Evolutionary conservation across 495 filamentous ascomycete species (phyloP).

Genomic region (Beverwykella pulmonaria): DNA sequence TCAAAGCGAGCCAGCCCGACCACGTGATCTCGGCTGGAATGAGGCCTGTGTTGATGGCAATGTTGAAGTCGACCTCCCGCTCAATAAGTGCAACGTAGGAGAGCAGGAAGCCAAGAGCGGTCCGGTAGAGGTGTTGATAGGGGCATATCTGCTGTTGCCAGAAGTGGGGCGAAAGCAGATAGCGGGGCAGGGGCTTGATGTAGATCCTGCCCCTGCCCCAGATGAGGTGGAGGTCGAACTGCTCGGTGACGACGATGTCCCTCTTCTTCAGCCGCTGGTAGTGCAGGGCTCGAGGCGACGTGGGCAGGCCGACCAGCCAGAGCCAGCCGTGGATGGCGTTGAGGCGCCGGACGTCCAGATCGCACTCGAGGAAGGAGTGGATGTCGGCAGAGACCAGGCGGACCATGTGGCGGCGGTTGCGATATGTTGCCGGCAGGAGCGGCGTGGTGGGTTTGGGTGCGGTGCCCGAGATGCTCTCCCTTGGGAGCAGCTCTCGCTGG

Average conservation of each 20-base stretch:
- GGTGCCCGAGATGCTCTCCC: no score
- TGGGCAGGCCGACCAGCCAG: slow-evolving; percentile 55
- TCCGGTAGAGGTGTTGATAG: slow-evolving; percentile 25
- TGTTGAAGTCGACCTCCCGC: slow-evolving; percentile 47
- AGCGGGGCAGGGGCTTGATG: slow-evolving; percentile 61
- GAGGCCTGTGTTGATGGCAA: slow-evolving; percentile 49
- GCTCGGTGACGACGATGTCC: slow-evolving; percentile 53
- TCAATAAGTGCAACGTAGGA: slow-evolving; percentile 49
- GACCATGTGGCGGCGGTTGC: no score
- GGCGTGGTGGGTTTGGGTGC: no score
- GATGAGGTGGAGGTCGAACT: slow-evolving; percentile 57
- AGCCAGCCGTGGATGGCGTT: slow-evolving; percentile 40
- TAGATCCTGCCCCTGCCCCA: slow-evolving; percentile 58
- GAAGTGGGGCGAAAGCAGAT: slow-evolving; percentile 52
- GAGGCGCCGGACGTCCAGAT: no score
- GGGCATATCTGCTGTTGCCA: slow-evolving; percentile 48
- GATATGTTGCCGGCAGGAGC: no score
- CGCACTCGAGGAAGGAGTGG: no score
- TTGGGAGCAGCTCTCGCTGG: no score
- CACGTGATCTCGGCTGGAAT: slow-evolving; percentile 17
- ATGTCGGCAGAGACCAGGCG: no score
- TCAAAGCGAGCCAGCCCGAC: slow-evolving; percentile 6
- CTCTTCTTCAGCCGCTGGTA: slow-evolving; percentile 50
- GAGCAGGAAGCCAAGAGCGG: slow-evolving; percentile 49
- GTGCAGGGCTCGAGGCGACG: slow-evolving; percentile 55